A percentile compares a stretch with the other conserved stretches of the same genome.
phyloP scores from a whole-genome alignment of 2,329 filamentous ascomycete species.

The Colletotrichum orbiculare region DNA sequence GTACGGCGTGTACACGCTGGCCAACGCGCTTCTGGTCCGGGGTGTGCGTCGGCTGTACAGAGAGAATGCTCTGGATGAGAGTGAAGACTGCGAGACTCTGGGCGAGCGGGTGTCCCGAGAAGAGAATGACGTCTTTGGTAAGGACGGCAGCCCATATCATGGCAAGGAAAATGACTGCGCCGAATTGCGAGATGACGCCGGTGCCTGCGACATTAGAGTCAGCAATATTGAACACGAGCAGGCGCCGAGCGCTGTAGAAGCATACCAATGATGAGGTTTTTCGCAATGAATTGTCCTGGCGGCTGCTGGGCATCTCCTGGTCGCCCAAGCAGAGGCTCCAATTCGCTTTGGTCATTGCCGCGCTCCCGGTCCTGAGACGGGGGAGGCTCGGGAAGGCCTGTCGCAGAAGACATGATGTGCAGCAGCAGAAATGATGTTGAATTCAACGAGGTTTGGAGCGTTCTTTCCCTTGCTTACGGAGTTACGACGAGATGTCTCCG shows the following conservation, averaged over 20 bases:
- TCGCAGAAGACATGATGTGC: conserved; percentile 72
- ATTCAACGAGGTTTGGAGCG: too few species aligned
- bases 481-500: too few species aligned
- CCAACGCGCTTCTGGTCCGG: conserved; percentile 75
- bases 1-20: conserved; percentile 71
- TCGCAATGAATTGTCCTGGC: conserved; percentile 70
- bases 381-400: conserved; percentile 69
- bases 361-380: conserved; percentile 40
- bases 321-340: conserved; percentile 59
- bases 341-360: conserved; percentile 46
- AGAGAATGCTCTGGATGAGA: conserved; percentile 81
- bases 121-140: conserved; percentile 77
- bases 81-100: conserved; percentile 76
- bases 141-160: conserved; percentile 85
- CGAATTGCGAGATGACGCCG: conserved; percentile 82
- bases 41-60: conserved; percentile 89
- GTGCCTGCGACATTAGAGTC: conserved; percentile 69
- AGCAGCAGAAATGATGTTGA: too few species aligned
- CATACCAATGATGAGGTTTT: conserved; percentile 81
- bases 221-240: conserved; percentile 39
- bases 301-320: conserved; percentile 80
- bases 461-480: too few species aligned
- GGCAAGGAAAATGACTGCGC: conserved; percentile 77
- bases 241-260: conserved; percentile 58
- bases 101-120: conserved; percentile 87